These are phyloP conservation scores for Sporothrix mexicana DNA, from an alignment of 2,329 filamentous ascomycete species.

Conservation along the genomic window DNA sequence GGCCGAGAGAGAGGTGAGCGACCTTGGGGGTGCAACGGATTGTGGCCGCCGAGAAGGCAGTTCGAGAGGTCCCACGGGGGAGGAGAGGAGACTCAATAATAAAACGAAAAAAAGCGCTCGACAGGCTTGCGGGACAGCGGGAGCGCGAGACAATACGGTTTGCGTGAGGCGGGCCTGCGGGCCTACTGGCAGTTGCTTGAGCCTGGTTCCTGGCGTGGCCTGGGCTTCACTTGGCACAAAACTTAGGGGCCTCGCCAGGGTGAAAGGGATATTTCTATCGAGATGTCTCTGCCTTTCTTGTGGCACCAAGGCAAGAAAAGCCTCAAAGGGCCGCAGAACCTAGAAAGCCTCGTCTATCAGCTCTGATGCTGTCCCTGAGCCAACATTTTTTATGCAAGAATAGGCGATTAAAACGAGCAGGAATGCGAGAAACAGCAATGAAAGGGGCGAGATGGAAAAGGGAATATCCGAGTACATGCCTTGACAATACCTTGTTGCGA, in stretches of 20 bases:
- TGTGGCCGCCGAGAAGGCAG: slow-evolving; percentile 17
- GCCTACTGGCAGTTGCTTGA: not conserved
- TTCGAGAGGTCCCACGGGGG: not conserved
- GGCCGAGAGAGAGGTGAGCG: slow-evolving; percentile 33
- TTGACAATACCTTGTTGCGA: not conserved
- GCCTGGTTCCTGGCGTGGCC: not conserved
- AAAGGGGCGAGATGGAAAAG: not conserved
- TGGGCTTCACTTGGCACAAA: not conserved
- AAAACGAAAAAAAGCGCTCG: not conserved
- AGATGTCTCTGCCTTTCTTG: slow-evolving; percentile 2
- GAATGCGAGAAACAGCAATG: slow-evolving; percentile 1
- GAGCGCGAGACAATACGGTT: not conserved
- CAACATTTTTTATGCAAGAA: not conserved
- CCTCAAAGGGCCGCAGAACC: slow-evolving; percentile 19
- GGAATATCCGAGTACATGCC: not conserved
- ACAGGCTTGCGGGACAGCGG: not conserved
- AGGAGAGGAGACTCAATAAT: not conserved
- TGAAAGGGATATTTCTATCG: not conserved
- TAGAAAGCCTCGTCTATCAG: not conserved
- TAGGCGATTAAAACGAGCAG: not conserved
- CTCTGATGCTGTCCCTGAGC: not conserved
- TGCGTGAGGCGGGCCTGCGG: slow-evolving; percentile 14
- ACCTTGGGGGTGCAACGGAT: not conserved
- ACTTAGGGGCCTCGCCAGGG: not conserved
- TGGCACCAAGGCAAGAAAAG: slow-evolving; percentile 3